These are phyloP conservation scores for Chenopodium formosanum DNA, from an alignment of 148 eudicot species.

Conservation along the genomic window DNA sequence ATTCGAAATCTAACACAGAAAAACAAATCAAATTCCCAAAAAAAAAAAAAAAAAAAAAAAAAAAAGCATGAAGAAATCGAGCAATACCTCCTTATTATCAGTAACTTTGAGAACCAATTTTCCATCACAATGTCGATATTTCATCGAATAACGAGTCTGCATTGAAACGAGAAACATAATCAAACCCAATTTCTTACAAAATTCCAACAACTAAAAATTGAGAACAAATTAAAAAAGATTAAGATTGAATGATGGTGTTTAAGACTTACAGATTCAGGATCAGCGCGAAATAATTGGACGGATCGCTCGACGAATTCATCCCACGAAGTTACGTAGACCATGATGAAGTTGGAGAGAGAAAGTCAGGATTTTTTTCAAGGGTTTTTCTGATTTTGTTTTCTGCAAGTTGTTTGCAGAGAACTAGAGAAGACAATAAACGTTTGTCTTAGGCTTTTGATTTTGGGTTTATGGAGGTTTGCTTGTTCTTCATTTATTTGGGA, in stretches of 20 bases:
- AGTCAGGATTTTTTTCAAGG: not conserved
- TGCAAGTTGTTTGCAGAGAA: not conserved
- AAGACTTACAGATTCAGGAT: constrained; percentile 59
- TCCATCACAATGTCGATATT: constrained; percentile 85
- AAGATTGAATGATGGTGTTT: not conserved
- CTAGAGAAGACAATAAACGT: not conserved
- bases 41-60: no score
- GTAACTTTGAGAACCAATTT: constrained; percentile 95
- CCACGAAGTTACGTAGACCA: constrained; percentile 60
- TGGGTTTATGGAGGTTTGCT: no score
- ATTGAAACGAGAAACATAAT: not conserved
- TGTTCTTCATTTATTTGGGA: no score
- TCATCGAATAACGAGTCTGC: constrained; percentile 82
- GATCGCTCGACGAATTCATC: constrained; percentile 83
- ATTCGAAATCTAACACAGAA: not conserved
- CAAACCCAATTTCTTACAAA: not conserved
- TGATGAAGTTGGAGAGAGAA: constrained; percentile 12
- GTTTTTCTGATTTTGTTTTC: not conserved
- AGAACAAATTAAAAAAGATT: not conserved
- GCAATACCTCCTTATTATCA: constrained; percentile 70
- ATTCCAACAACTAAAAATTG: not conserved
- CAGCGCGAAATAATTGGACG: constrained; percentile 62
- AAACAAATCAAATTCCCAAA: not conserved
- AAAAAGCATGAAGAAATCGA: not conserved
- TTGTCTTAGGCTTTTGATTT: no score